These are phyloP conservation scores for Cubamyces sp. DNA, from an alignment of 768 basidiomycete genomes.

Conservation along the genomic window DNA sequence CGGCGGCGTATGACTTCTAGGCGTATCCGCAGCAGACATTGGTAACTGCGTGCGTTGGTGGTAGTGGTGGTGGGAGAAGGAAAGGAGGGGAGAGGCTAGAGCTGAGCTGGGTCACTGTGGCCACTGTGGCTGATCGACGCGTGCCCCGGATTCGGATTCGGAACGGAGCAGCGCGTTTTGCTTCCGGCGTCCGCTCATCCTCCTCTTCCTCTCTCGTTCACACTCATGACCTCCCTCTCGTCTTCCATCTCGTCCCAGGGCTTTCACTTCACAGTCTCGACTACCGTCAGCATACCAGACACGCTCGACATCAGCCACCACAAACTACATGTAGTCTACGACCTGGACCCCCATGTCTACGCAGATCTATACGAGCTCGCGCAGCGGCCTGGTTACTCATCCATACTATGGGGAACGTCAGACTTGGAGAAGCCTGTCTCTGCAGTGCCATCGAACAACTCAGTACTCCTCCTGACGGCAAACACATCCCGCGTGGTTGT, in stretches of 20 bases:
- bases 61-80: constrained; percentile 1
- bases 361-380: constrained; percentile 50
- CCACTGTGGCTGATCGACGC: background rate
- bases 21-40: constrained; percentile 30
- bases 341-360: constrained; percentile 45
- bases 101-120: background rate
- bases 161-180: constrained; percentile 12
- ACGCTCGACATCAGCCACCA: constrained; percentile 17
- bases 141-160: constrained; percentile 12
- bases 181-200: constrained; percentile 4
- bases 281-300: constrained; percentile 8
- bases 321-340: constrained; percentile 39
- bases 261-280: constrained; percentile 33
- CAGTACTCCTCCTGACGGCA: constrained; percentile 38
- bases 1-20: constrained; percentile 20
- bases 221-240: constrained; percentile 20
- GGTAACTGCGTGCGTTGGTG: background rate
- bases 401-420: constrained; percentile 41
- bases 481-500: constrained; percentile 7
- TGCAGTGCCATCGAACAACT: constrained; percentile 35
- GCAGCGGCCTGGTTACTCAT: constrained; percentile 34
- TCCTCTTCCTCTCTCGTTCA: background rate
- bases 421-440: constrained; percentile 50
- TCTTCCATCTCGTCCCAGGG: constrained; percentile 27
- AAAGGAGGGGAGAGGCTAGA: background rate